A percentile compares a stretch with the other conserved stretches of the same genome.
These are phyloP conservation scores for Ambrosia trifida DNA, from an alignment of 129 eudicot genomes.

Conservation along the genomic window DNA sequence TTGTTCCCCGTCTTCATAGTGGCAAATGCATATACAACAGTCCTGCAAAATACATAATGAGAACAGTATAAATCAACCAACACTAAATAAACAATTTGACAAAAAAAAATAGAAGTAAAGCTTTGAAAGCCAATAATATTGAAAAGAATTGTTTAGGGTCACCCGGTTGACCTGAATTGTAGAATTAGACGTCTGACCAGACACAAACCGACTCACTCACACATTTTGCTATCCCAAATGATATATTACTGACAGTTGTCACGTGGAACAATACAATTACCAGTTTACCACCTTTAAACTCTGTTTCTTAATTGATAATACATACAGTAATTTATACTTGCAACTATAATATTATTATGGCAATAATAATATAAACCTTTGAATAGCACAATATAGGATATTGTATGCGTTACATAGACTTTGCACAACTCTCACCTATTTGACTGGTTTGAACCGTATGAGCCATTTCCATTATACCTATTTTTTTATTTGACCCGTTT, in stretches of 20 bases:
- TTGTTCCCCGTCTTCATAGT: background rate
- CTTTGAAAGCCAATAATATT: background rate
- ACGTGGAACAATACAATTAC: background rate
- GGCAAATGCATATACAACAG: slow-evolving; percentile 18
- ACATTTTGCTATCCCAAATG: too few relatives aligned
- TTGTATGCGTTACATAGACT: background rate
- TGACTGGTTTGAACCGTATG: background rate
- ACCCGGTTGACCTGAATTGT: background rate
- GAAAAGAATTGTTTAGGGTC: background rate
- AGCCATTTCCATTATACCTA: background rate
- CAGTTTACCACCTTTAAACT: background rate
- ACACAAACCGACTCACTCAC: background rate
- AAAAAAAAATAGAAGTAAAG: too few relatives aligned
- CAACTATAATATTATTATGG: too few relatives aligned
- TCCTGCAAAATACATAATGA: slow-evolving; percentile 8
- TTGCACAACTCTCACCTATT: background rate
- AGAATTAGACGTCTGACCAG: background rate
- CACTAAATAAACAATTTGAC: too few relatives aligned
- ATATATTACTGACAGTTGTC: background rate
- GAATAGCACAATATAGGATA: background rate
- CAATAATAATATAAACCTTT: background rate
- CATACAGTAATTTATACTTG: background rate
- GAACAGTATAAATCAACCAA: background rate
- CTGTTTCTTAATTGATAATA: background rate
- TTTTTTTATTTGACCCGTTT: too few relatives aligned